A percentile compares a stretch with the other conserved stretches of the same genome.
phyloP scores from a whole-genome alignment of 805 yeast species.

The Metschnikowia chrysomelidarum region DNA sequence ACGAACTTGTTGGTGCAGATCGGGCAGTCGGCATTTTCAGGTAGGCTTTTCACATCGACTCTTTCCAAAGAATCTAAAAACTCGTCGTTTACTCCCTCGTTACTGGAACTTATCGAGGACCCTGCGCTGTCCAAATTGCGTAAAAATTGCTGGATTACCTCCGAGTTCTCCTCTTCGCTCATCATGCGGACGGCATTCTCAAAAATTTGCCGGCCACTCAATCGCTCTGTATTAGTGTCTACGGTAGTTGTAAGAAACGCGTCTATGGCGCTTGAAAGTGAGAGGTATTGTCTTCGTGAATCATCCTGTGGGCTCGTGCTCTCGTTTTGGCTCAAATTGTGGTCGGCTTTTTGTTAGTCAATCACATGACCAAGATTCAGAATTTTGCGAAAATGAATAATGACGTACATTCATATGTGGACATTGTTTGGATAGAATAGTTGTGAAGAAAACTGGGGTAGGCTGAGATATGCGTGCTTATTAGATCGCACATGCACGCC shows the following conservation, averaged over 20 bases:
- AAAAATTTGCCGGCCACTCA: constrained; percentile 25
- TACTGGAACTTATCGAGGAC: constrained; percentile 1
- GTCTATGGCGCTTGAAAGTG: constrained; percentile 34
- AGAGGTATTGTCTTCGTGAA: constrained; percentile 28
- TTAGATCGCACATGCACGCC: constrained; percentile 6
- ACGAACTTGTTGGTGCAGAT: constrained; percentile 75
- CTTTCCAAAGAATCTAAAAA: constrained; percentile 78
- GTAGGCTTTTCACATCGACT: constrained; percentile 36
- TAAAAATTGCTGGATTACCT: constrained; percentile 28
- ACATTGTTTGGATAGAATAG: constrained; percentile 23
- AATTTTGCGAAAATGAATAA: neutral
- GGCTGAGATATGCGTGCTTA: constrained; percentile 5
- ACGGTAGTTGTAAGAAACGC: constrained; percentile 27
- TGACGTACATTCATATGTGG: constrained; percentile 45
- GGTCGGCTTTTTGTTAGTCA: constrained; percentile 33
- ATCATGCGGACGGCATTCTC: constrained; percentile 31
- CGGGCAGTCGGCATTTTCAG: constrained; percentile 68
- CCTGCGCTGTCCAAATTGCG: constrained; percentile 17
- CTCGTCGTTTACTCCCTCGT: constrained; percentile 61
- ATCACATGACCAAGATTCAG: neutral
- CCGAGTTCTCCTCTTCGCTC: constrained; percentile 31
- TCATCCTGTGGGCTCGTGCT: constrained; percentile 10
- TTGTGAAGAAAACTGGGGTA: no score
- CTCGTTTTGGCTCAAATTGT: constrained; percentile 32
- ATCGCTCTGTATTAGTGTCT: constrained; percentile 9